Conservation (phyloP, 768 basidiomycete genomes). For the Collybiopsis confluens region DNA sequence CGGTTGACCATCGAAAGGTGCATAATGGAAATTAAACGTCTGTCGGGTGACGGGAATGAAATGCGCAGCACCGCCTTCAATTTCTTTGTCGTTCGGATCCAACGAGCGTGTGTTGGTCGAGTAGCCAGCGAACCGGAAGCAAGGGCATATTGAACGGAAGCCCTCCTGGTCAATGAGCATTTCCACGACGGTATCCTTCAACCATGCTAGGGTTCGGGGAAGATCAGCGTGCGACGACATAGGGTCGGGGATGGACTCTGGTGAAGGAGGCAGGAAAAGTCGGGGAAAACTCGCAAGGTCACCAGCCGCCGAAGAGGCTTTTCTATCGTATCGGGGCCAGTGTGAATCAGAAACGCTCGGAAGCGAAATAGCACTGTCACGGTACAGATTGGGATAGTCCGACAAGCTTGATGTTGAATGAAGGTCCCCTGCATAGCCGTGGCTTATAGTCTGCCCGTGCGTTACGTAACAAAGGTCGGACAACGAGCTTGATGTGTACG, state of each 20-base stretch:
- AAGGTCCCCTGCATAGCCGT: neutral
- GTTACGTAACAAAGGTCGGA: neutral
- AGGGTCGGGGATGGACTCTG: conserved; percentile 12
- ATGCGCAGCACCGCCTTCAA: conserved; percentile 48
- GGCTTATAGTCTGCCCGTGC: neutral
- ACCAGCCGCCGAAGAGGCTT: conserved; percentile 4
- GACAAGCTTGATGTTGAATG: conserved; percentile 1
- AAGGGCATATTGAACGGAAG: conserved; percentile 58
- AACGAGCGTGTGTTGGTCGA: conserved; percentile 25
- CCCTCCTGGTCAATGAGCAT: conserved; percentile 84
- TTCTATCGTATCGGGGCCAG: conserved; percentile 13
- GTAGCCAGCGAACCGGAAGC: conserved; percentile 57
- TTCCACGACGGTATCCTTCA: conserved; percentile 49
- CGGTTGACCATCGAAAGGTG: conserved; percentile 61
- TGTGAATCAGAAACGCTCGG: neutral
- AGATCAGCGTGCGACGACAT: conserved; percentile 12
- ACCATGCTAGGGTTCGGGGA: conserved; percentile 46
- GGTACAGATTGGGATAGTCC: conserved; percentile 5
- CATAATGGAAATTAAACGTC: conserved; percentile 67
- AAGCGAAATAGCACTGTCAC: conserved; percentile 9
- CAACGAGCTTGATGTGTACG: neutral
- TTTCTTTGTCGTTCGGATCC: conserved; percentile 22
- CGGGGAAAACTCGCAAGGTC: neutral
- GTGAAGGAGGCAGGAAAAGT: neutral
- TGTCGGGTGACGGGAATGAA: conserved; percentile 62